Conservation (phyloP, 1,139 yeast species). For the Protomyces arabidopsidicola region DNA sequence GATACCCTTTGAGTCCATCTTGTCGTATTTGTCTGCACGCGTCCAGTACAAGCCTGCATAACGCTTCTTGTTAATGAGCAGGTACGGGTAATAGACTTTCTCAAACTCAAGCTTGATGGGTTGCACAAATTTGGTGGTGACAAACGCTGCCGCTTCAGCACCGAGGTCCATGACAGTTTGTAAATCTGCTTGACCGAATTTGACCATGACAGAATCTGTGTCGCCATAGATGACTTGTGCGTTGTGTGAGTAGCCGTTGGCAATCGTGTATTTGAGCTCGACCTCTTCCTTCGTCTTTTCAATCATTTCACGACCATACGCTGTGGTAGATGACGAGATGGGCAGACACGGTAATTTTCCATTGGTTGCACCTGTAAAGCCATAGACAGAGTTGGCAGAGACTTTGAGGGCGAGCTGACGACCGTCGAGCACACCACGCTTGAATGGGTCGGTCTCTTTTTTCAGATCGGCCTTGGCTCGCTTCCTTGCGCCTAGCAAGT, state of each 20-base stretch:
- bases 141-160: conserved; percentile 86
- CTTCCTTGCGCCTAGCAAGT: conserved; percentile 84
- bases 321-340: conserved; percentile 90
- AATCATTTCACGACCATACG: conserved; percentile 96
- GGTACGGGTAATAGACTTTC: conserved; percentile 90
- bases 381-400: conserved; percentile 97
- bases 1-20: conserved; percentile 97
- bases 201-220: conserved; percentile 99
- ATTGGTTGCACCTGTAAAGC: conserved; percentile 97
- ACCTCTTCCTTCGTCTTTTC: conserved; percentile 85
- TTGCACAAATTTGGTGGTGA: conserved; percentile 66
- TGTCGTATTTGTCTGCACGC: conserved; percentile 78
- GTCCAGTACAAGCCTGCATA: conserved; percentile 99
- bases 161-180: conserved; percentile 86
- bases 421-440: conserved; percentile 89
- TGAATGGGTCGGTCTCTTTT: conserved; percentile 91
- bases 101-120: conserved; percentile 97
- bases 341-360: conserved; percentile 96
- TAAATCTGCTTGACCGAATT: conserved; percentile 81
- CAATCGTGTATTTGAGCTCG: conserved; percentile 67
- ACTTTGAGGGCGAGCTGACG: conserved; percentile 93
- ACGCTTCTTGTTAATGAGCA: conserved; percentile 88
- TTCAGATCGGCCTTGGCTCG: conserved; percentile 85
- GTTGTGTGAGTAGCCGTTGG: conserved; percentile 76
- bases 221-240: conserved; percentile 96